Percentiles rank a stretch among this genome's conserved stretches.
These are phyloP conservation scores for Zymoseptoria pseudotritici DNA, from an alignment of 2,329 filamentous ascomycete genomes.

Conservation along the genomic window DNA sequence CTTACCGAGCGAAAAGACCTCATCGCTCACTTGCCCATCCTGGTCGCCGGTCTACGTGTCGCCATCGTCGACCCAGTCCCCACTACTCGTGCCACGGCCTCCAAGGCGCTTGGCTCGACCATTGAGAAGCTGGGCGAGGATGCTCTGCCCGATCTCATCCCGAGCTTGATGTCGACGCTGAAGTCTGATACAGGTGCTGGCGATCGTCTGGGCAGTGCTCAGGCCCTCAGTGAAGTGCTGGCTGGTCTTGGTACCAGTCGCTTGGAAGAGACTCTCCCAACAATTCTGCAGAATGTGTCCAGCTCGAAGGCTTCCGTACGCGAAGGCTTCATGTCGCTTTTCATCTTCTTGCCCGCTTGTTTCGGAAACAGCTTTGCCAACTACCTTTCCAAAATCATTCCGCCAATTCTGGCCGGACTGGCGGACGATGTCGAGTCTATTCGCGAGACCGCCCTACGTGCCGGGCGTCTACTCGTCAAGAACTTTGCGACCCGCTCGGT, in stretches of 20 bases:
- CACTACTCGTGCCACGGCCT: constrained; percentile 90
- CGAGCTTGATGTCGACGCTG: constrained; percentile 93
- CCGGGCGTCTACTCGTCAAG: constrained; percentile 90
- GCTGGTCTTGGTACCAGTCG: constrained; percentile 87
- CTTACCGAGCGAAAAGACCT: constrained; percentile 94
- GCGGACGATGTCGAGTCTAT: constrained; percentile 96
- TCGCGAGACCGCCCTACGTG: constrained; percentile 88
- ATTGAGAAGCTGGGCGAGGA: constrained; percentile 98
- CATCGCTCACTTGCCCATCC: constrained; percentile 78
- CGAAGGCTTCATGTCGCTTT: constrained; percentile 98
- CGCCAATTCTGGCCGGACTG: constrained; percentile 84
- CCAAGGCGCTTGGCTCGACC: constrained; percentile 90
- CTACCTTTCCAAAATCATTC: constrained; percentile 92
- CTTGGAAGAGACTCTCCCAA: constrained; percentile 90
- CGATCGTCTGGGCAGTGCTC: constrained; percentile 89
- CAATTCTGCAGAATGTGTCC: constrained; percentile 90
- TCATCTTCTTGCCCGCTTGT: constrained; percentile 97
- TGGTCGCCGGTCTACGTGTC: constrained; percentile 80
- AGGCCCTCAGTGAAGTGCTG: constrained; percentile 92
- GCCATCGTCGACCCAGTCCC: constrained; percentile 94
- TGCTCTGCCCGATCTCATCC: constrained; percentile 91
- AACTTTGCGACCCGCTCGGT: constrained; percentile 95
- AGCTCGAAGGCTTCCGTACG: constrained; percentile 84
- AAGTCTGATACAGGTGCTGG: constrained; percentile 96
- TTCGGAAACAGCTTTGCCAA: constrained; percentile 98